A percentile compares a stretch with the other conserved stretches of the same genome.
Evolutionary conservation across 179 eudicot genomes (phyloP).

Genomic region (Gypsophila paniculata): DNA sequence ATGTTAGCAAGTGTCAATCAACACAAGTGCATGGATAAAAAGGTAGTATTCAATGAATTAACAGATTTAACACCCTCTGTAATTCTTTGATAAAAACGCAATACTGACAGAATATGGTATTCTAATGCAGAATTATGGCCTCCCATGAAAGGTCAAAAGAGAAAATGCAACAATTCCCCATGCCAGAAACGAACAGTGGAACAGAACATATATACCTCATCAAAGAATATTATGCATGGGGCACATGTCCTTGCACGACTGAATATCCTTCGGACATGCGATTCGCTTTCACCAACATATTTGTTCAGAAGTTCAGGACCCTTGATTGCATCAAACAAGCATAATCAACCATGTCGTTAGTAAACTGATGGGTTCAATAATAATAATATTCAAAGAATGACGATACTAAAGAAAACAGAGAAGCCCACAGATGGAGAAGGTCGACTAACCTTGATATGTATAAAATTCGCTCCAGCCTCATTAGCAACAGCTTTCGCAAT

Average conservation of each 20-base stretch:
- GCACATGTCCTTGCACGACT: slow-evolving; percentile 88
- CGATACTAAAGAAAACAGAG: background rate
- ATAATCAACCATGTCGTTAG: slow-evolving; percentile 13
- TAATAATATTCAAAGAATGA: background rate
- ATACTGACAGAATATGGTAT: too few species aligned
- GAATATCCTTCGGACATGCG: slow-evolving; percentile 68
- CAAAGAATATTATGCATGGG: slow-evolving; percentile 95
- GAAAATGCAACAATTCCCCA: background rate
- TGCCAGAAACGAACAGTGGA: background rate
- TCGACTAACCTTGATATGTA: slow-evolving; percentile 75
- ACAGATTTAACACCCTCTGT: too few species aligned
- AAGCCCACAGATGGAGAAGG: slow-evolving; percentile 6
- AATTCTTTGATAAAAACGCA: too few species aligned
- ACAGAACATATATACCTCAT: slow-evolving; percentile 55
- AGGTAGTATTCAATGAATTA: too few species aligned
- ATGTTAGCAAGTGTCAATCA: too few species aligned
- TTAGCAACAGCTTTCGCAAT: slow-evolving; percentile 94
- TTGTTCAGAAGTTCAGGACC: slow-evolving; percentile 90
- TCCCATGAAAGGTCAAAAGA: too few species aligned
- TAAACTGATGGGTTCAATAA: too few species aligned
- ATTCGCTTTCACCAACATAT: slow-evolving; percentile 93
- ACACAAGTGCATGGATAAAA: too few species aligned
- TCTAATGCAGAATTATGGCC: too few species aligned
- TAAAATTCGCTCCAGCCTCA: slow-evolving; percentile 90
- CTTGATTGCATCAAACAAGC: slow-evolving; percentile 37